Evolutionary conservation across 768 basidiomycete species (phyloP).

Genomic region (Vishniacozyma victoriae): DNA sequence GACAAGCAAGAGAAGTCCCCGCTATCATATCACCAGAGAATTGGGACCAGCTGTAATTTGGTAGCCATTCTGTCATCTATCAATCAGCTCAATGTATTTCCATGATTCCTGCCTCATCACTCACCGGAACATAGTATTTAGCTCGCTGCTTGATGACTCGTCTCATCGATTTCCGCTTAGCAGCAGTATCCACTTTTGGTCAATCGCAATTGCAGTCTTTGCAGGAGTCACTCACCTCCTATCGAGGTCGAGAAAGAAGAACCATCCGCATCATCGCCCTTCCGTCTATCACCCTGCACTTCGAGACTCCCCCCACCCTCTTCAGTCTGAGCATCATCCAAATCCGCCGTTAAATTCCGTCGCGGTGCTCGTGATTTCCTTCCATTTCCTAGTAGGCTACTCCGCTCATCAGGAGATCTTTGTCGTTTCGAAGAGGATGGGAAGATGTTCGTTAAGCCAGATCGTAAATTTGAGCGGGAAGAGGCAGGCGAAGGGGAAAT

Average conservation of each 20-base stretch:
- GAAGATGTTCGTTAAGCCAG: no score
- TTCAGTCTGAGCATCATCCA: neutral
- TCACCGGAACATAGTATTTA: conserved; percentile 45
- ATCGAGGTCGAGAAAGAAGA: neutral
- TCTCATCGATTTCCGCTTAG: no score
- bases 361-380: neutral
- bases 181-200: no score
- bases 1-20: conserved; percentile 66
- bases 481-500: no score
- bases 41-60: conserved; percentile 41
- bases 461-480: no score
- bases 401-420: no score
- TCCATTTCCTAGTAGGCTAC: neutral
- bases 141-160: no score
- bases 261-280: neutral
- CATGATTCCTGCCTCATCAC: neutral
- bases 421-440: no score
- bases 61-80: conserved; percentile 44
- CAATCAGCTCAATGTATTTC: neutral
- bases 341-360: conserved; percentile 1
- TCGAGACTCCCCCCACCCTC: neutral
- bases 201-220: no score
- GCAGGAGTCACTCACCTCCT: neutral
- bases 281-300: neutral
- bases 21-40: conserved; percentile 70